A percentile compares a stretch with the other conserved stretches of the same genome.
Conservation (phyloP, 805 yeast species). For the Nakazawaea ishiwadae region DNA sequence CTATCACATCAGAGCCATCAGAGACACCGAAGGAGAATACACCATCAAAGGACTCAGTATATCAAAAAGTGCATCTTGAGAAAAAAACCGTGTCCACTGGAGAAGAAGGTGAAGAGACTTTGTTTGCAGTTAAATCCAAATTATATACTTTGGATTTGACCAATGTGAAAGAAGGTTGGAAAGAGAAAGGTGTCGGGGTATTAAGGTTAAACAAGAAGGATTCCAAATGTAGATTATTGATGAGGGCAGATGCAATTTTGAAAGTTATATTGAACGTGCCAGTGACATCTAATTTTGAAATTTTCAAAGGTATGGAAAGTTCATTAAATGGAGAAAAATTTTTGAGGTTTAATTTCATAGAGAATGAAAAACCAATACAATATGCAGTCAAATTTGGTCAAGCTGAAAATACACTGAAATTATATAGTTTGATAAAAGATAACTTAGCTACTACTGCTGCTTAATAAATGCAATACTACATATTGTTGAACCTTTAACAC, state of each 20-base stretch:
- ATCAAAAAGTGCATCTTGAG: slow-evolving; percentile 55
- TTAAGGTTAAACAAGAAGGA: slow-evolving; percentile 64
- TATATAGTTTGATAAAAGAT: slow-evolving; percentile 48
- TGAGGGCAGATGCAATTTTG: slow-evolving; percentile 86
- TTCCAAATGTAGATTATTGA: slow-evolving; percentile 55
- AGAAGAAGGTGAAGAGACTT: slow-evolving; percentile 77
- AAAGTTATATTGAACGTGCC: slow-evolving; percentile 79
- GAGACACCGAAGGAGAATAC: slow-evolving; percentile 24
- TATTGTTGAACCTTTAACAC: slow-evolving; percentile 80
- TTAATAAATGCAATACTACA: slow-evolving; percentile 78
- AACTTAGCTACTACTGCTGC: slow-evolving; percentile 23
- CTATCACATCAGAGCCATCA: too few relatives aligned
- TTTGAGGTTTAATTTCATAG: slow-evolving; percentile 67
- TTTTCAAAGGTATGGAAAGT: slow-evolving; percentile 79
- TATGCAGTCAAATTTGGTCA: slow-evolving; percentile 74
- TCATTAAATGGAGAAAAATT: slow-evolving; percentile 83
- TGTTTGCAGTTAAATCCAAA: slow-evolving; percentile 70
- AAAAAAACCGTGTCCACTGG: slow-evolving; percentile 69
- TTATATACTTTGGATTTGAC: slow-evolving; percentile 70
- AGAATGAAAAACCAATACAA: slow-evolving; percentile 66
- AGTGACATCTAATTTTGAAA: slow-evolving; percentile 53
- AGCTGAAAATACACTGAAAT: slow-evolving; percentile 51
- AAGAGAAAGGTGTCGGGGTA: slow-evolving; percentile 88
- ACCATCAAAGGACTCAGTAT: slow-evolving; percentile 25
- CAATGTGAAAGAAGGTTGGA: slow-evolving; percentile 78